Base-by-base conservation (phyloP, 805 yeast species). In the Debaryomyces prosopidis region DNA sequence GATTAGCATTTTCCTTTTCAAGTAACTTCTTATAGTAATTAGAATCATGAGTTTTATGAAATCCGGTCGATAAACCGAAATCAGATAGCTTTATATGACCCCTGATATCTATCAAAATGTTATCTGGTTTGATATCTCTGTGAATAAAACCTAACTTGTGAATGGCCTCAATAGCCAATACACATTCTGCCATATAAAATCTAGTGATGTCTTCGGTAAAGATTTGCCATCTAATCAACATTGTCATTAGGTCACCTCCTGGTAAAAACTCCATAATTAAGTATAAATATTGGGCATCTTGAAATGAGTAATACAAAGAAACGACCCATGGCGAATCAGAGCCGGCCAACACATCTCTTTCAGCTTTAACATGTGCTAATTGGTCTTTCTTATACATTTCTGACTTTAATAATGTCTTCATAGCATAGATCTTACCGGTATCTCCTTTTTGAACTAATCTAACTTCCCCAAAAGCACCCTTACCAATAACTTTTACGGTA, bases 401-500 rank as follows among this genome's bases (percentile, higher is more conserved):
- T 42, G 87, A 79, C 66, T 89, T 94, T 61, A 85, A 77, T 58
- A 86, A 78, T 3, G 97, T 91, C 68, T 90, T 90, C 99, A 89
- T 94, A 40, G 96, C 96, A 71, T 84, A 90, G 30, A 87, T 91
- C 67, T 87, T 85, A 43, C 96, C 96, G 1, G 94, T 86, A 66
- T 94, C 99, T 43, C 74, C 77, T 73, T 91, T 92, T 61, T 94
- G 97, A 11, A 94, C 98, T 43, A 94, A 73, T 50, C 97, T 79
- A 30, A 94, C 99, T 61, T 90, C 97, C 50, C 99, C 99, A 71
- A 94, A 94, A 0, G 99, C 97, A 51, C 99, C 99, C 64, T 94
- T 94, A 40, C 99, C 99, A 80, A 76, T 80, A 30, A 87, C 96
- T 66, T 89, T 89, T 44, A 90, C 95, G 1, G 97, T 90, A 47